Conservation (phyloP, 257 asterid species). For the Primulina eburnea region DNA sequence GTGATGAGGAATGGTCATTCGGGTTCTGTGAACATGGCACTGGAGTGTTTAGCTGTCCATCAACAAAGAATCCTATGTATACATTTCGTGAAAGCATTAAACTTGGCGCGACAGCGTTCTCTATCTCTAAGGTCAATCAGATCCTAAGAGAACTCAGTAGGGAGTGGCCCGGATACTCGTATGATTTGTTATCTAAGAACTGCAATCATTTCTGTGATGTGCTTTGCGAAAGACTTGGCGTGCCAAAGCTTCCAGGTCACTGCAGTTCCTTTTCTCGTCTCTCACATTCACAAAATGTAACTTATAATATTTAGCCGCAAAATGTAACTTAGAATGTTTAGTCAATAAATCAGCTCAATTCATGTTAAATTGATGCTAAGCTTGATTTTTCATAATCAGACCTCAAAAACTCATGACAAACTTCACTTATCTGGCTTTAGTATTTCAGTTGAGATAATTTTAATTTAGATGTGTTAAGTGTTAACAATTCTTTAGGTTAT, state of each 20-base stretch:
- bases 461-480: neutral
- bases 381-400: neutral
- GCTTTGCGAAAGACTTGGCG: slow-evolving; percentile 85
- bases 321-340: too few species aligned
- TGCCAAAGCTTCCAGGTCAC: slow-evolving; percentile 95
- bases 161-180: slow-evolving; percentile 96
- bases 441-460: neutral
- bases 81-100: slow-evolving; percentile 36
- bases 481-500: neutral
- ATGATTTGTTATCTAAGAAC: slow-evolving; percentile 83
- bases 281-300: neutral
- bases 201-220: slow-evolving; percentile 98
- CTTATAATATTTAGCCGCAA: neutral
- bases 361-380: neutral
- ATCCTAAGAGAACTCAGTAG: slow-evolving; percentile 90
- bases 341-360: too few species aligned
- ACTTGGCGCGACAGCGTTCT: slow-evolving; percentile 68
- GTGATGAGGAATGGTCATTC: slow-evolving; percentile 96
- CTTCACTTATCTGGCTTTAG: neutral
- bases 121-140: slow-evolving; percentile 75
- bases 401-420: neutral
- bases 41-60: slow-evolving; percentile 91
- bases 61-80: slow-evolving; percentile 91
- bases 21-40: slow-evolving; percentile 96
- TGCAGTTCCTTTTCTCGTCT: neutral